A percentile compares a stretch with the other conserved stretches of the same genome.
phyloP scores from a whole-genome alignment of 2,329 filamentous ascomycete species.

The Coniochaeta ligniaria region DNA sequence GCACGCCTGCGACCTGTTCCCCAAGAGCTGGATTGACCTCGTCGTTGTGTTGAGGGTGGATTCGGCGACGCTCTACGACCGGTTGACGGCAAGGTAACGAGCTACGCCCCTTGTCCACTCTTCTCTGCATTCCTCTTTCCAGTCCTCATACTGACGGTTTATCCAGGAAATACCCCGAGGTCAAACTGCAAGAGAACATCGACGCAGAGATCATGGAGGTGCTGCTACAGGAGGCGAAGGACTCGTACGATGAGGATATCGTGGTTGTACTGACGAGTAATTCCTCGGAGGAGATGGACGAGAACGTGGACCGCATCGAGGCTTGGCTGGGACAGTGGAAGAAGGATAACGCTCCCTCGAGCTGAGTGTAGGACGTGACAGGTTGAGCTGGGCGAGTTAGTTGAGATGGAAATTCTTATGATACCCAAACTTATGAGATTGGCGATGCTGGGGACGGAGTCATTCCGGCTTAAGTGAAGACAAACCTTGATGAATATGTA shows the following conservation, averaged over 20 bases:
- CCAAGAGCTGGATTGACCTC: slow-evolving; percentile 87
- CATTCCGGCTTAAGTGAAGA: not conserved
- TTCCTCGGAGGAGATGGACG: slow-evolving; percentile 75
- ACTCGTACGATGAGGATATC: slow-evolving; percentile 79
- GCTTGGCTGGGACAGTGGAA: slow-evolving; percentile 80
- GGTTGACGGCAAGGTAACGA: slow-evolving; percentile 62
- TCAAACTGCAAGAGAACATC: slow-evolving; percentile 90
- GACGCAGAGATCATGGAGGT: slow-evolving; percentile 98
- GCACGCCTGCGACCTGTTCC: slow-evolving; percentile 96
- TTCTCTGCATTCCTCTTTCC: not conserved
- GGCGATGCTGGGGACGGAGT: not conserved
- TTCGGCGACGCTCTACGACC: slow-evolving; percentile 75
- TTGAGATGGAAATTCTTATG: not conserved
- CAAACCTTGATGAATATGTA: too few species aligned
- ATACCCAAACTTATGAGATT: not conserved
- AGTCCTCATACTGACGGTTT: not conserved
- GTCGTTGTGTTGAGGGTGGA: slow-evolving; percentile 86
- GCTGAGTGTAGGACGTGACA: not conserved
- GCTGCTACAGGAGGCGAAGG: slow-evolving; percentile 79
- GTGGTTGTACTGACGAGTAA: slow-evolving; percentile 86
- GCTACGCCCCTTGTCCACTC: not conserved
- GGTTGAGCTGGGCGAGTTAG: not conserved
- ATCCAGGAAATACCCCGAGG: slow-evolving; percentile 67
- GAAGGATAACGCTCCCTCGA: slow-evolving; percentile 42
- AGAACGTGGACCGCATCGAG: slow-evolving; percentile 77